Evolutionary conservation across 2,329 filamentous ascomycete genomes (phyloP), one percentile per base, ranked within the genome.

Genomic region (Trichophaea hybrida): DNA sequence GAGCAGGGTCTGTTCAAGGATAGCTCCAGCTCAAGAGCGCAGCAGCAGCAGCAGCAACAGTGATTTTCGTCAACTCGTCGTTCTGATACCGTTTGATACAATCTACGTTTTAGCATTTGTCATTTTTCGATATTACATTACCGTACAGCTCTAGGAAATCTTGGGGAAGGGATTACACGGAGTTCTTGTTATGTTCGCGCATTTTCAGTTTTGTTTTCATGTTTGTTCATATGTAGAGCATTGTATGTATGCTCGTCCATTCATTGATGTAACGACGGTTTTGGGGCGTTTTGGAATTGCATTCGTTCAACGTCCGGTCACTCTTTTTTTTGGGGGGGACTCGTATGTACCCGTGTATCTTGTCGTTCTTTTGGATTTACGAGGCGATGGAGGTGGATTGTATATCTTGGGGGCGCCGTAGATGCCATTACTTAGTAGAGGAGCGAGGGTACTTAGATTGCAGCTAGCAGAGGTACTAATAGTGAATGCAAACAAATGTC

Each of bases 1-100:
- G 67, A 68, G 57, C 66, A 68, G 53, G 66, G 66, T 5, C 61
- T 68, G 33, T 68, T 67, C 48, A 67, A 68, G 44, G 67, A 65
- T 24, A 44, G 53, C 31, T 55, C 53, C 34, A 55, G 53, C 53
- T 55, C 53, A 12, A 13, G 53, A 24, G n/a, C 53, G 32, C 50
- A 53, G 50, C 50, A 53, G 50, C 50, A 53, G 33, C 48, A 17
- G 31, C 48, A 17, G 48, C 48, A 50, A 33, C 48, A 50, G 48
- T 24, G 31, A 32, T 13, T 32, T 6, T 32, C 34, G 50, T 32
- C n/a, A 46, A 46, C 24, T 24, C 31, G 48, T 51, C 48, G 48
- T 24, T 32, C 48, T 32, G n/a, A 51, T 32, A 51, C 48, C 48
- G 31, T 51, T 51, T 51, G 48, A 51, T 51, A 51, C 48, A 4